phyloP scores from a whole-genome alignment of 164 flowering plant species.

The Macadamia tetraphylla region DNA sequence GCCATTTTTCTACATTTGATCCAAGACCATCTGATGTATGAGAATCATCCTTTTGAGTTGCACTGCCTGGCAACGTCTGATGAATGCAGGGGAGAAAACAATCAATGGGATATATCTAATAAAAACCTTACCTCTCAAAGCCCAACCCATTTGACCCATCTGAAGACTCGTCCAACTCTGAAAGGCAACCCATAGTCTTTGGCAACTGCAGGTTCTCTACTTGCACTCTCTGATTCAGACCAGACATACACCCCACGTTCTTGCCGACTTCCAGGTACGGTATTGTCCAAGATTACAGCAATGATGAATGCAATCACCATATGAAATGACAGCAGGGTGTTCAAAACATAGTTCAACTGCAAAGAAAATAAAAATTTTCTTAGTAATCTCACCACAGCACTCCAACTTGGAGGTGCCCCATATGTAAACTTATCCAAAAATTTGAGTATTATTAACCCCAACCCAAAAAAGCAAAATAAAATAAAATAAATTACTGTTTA shows the following conservation, averaged over 20 bases:
- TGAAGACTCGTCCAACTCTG: slow-evolving; percentile 69
- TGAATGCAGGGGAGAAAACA: background rate
- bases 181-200: slow-evolving; percentile 89
- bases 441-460: too few relatives aligned
- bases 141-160: slow-evolving; percentile 99
- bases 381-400: too few relatives aligned
- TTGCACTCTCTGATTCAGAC: slow-evolving; percentile 77
- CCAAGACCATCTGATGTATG: background rate
- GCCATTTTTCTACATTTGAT: background rate
- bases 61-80: background rate
- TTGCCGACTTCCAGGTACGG: slow-evolving; percentile 88
- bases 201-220: slow-evolving; percentile 77
- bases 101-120: background rate
- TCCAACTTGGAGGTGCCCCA: too few relatives aligned
- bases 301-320: slow-evolving; percentile 93
- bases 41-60: background rate
- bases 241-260: slow-evolving; percentile 96
- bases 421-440: too few relatives aligned
- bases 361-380: slow-evolving; percentile 1
- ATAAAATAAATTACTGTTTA: too few relatives aligned
- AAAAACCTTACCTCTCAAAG: slow-evolving; percentile 24
- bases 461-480: too few relatives aligned
- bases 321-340: slow-evolving; percentile 76
- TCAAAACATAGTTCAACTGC: slow-evolving; percentile 86
- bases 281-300: slow-evolving; percentile 83